A percentile compares a stretch with the other conserved stretches of the same genome.
Evolutionary conservation across 257 asterid species (phyloP).

Genomic region (Rhazya stricta): DNA sequence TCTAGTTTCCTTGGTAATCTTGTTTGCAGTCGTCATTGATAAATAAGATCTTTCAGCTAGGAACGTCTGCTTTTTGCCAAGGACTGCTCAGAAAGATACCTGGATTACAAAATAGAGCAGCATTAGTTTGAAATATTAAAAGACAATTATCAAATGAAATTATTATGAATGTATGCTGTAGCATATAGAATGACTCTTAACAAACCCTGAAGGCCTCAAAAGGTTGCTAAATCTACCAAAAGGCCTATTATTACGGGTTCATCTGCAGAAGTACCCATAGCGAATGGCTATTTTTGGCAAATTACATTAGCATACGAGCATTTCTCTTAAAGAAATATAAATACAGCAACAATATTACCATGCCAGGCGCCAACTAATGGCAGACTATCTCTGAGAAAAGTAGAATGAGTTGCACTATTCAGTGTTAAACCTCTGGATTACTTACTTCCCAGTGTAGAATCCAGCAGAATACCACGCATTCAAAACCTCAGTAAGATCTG

Average conservation of each 20-base stretch:
- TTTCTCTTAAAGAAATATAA: neutral
- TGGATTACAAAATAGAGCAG: constrained; percentile 17
- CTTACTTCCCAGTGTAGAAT: constrained; percentile 82
- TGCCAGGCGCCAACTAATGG: neutral
- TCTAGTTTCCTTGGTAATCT: neutral
- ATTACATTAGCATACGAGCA: neutral
- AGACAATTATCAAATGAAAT: neutral
- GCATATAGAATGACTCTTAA: neutral
- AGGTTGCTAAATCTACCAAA: neutral
- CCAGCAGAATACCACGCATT: constrained; percentile 84
- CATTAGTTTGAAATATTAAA: neutral
- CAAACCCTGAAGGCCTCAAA: neutral
- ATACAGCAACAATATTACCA: neutral
- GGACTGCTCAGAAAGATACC: constrained; percentile 55
- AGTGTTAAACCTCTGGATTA: neutral
- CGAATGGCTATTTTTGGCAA: no score
- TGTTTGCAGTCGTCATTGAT: neutral
- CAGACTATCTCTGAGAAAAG: neutral
- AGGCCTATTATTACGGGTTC: neutral
- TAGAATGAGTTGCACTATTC: neutral
- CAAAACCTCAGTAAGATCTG: constrained; percentile 57
- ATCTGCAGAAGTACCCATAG: neutral
- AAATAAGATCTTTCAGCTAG: constrained; percentile 16
- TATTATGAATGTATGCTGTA: neutral
- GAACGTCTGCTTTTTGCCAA: constrained; percentile 25